These are phyloP conservation scores for Oryza meyeriana DNA, from an alignment of 176 grass and related monocot genomes.

Conservation along the genomic window DNA sequence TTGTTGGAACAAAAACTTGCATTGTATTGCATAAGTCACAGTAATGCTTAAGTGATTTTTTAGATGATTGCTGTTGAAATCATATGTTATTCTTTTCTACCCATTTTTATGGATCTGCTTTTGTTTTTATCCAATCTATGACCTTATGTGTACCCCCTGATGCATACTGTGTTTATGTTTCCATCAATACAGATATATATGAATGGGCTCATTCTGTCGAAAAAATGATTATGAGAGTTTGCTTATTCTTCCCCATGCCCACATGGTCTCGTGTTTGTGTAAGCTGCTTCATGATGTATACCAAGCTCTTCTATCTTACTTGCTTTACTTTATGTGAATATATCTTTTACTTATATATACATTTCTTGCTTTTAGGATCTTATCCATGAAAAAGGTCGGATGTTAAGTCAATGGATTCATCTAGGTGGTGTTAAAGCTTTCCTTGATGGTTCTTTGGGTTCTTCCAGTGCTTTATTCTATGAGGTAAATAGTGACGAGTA, in stretches of 20 bases:
- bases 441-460: slow-evolving; percentile 88
- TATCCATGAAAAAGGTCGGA: slow-evolving; percentile 61
- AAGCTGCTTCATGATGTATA: slow-evolving; percentile 39
- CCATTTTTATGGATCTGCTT: not conserved
- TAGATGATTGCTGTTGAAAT: not conserved
- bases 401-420: slow-evolving; percentile 82
- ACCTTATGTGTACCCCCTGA: slow-evolving; percentile 2
- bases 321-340: slow-evolving; percentile 8
- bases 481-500: slow-evolving; percentile 44
- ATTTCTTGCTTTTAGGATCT: slow-evolving; percentile 54
- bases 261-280: slow-evolving; percentile 71
- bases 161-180: slow-evolving; percentile 4
- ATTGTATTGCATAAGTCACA: not conserved
- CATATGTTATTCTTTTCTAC: not conserved
- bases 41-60: slow-evolving; percentile 5
- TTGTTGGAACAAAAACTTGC: not conserved
- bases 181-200: slow-evolving; percentile 58
- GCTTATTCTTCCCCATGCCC: slow-evolving; percentile 85
- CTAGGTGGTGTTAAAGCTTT: slow-evolving; percentile 97
- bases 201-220: slow-evolving; percentile 77
- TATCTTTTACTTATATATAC: not conserved
- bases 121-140: not conserved
- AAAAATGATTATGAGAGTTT: slow-evolving; percentile 84
- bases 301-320: slow-evolving; percentile 11
- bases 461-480: slow-evolving; percentile 82